Evolutionary conservation across 345 rosid species (phyloP).

Genomic region (Psidium friedrichsthalianum): DNA sequence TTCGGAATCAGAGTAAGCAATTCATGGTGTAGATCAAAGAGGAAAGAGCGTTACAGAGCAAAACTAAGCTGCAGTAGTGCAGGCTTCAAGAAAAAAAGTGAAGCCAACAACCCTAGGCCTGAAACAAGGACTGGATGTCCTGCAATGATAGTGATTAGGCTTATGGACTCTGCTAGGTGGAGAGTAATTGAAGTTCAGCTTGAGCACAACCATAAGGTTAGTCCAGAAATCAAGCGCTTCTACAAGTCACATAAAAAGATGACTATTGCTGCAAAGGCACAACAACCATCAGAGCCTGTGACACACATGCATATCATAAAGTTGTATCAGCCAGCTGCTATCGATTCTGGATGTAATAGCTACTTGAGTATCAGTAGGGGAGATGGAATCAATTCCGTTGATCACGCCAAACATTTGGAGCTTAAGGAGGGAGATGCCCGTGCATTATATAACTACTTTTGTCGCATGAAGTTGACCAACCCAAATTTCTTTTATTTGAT

Average conservation of each 20-base stretch:
- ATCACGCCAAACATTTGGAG: slow-evolving; percentile 26
- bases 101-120: slow-evolving; percentile 49
- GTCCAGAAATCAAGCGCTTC: slow-evolving; percentile 45
- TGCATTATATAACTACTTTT: slow-evolving; percentile 33
- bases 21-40: slow-evolving; percentile 71
- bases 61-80: slow-evolving; percentile 81
- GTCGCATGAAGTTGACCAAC: slow-evolving; percentile 41
- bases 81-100: slow-evolving; percentile 78
- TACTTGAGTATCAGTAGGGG: slow-evolving; percentile 13
- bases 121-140: slow-evolving; percentile 89
- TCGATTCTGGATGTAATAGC: slow-evolving; percentile 15
- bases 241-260: slow-evolving; percentile 71
- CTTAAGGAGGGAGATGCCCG: slow-evolving; percentile 37
- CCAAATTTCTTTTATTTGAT: slow-evolving; percentile 47
- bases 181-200: slow-evolving; percentile 61
- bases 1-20: slow-evolving; percentile 75
- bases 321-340: slow-evolving; percentile 24
- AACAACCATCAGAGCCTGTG: slow-evolving; percentile 21
- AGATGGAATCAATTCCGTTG: slow-evolving; percentile 15
- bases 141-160: slow-evolving; percentile 66
- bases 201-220: slow-evolving; percentile 72
- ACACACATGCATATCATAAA: slow-evolving; percentile 33
- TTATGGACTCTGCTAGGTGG: slow-evolving; percentile 65
- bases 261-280: slow-evolving; percentile 24
- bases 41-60: slow-evolving; percentile 84